Base-by-base conservation (phyloP, 2,329 filamentous ascomycete species). In the Phaeomoniella chlamydospora region DNA sequence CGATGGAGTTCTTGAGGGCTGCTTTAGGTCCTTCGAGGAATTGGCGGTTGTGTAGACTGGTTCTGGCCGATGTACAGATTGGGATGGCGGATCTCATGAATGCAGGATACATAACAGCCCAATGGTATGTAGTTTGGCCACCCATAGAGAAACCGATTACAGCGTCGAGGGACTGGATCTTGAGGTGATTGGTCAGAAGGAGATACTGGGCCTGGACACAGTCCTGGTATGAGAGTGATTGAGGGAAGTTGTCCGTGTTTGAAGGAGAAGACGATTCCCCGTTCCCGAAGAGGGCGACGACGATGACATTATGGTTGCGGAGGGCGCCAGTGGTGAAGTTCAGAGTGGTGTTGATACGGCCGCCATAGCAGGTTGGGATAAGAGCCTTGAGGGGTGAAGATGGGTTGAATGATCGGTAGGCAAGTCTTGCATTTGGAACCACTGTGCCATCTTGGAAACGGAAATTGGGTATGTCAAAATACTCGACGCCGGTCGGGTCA, bases 351-450 rank as follows among this genome's bases (percentile, higher is more conserved):
- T 61, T 57, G 13, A 75, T 59, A 5, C 57, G 57, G 15, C 71
- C 70, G 4, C 62, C 59, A 47, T 68, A 74, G 48, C 70, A 74
- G 2, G 69, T 73, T 15, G 65, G 61, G 10, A 74, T 59, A 11
- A 73, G 48, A 12, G 62, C 60, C 33, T 63, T 57, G 16, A 49
- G 50, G 4, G 43, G 40, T 11, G 49, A 50, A 2, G 54, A 45
- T 5, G 56, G 47, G 42, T 64, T 64, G 46, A 60, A 53, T 4
- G 56, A 57, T 33, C 56, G 56, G 48, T 66, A 67, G 29, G 65
- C 49, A 35, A 61, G 34, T 31, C 43, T 47, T 26, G 55, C 48
- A 5, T 49, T 34, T 10, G 56, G 46, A 15, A 57, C 43, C 3
- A 44, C 54, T 3, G 42, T 45, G n/a, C 55, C 57, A 33, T 48